A percentile compares a stretch with the other conserved stretches of the same genome.
These are phyloP conservation scores for Colletotrichum agaves DNA, from an alignment of 2,329 filamentous ascomycete genomes.

Conservation along the genomic window DNA sequence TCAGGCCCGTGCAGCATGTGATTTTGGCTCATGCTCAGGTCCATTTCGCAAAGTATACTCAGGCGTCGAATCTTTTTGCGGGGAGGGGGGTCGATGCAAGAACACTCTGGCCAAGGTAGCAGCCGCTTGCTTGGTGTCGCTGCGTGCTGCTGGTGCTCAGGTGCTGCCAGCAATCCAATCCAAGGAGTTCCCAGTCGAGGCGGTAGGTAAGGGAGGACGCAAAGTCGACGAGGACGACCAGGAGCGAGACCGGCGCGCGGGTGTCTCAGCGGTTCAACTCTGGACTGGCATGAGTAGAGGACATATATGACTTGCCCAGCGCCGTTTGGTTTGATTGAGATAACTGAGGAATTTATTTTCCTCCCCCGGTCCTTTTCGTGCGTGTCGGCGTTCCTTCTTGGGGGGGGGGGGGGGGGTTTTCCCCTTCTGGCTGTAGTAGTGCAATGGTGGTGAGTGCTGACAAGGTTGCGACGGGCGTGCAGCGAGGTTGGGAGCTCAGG, in stretches of 20 bases:
- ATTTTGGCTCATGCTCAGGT: constrained; percentile 50
- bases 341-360: constrained; percentile 4
- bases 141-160: not conserved
- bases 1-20: constrained; percentile 55
- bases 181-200: not conserved
- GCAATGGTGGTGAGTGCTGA: not conserved
- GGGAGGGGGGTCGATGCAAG: constrained; percentile 19
- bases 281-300: constrained; percentile 35
- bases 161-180: not conserved
- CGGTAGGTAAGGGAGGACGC: constrained; percentile 13
- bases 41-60: constrained; percentile 37
- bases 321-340: constrained; percentile 23
- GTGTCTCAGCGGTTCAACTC: constrained; percentile 36
- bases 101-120: not conserved
- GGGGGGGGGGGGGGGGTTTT: no score
- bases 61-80: constrained; percentile 18
- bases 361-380: not conserved
- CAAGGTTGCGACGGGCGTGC: constrained; percentile 11
- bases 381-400: not conserved
- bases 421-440: not conserved
- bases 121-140: no score
- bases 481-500: not conserved
- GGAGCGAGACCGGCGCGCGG: constrained; percentile 36
- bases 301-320: constrained; percentile 28
- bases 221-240: constrained; percentile 16